These are phyloP conservation scores for Fonsecaea erecta DNA, from an alignment of 2,329 filamentous ascomycete species.

Conservation along the genomic window DNA sequence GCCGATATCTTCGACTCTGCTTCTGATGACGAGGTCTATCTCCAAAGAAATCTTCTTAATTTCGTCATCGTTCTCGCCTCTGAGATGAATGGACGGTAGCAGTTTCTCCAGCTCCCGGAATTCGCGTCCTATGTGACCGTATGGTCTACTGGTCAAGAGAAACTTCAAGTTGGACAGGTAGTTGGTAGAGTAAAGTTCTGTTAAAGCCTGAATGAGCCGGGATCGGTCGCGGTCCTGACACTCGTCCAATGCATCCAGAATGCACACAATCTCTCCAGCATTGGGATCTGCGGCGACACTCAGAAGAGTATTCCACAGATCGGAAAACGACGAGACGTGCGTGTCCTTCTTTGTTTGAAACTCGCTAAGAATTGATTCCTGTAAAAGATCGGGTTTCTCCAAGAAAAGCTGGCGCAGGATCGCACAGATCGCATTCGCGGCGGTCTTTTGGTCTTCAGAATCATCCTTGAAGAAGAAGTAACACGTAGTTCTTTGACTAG, in stretches of 20 bases:
- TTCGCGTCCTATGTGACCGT: slow-evolving; percentile 34
- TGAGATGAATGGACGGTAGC: slow-evolving; percentile 29
- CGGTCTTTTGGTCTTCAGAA: slow-evolving; percentile 39
- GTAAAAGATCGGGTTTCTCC: slow-evolving; percentile 37
- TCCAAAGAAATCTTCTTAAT: slow-evolving; percentile 30
- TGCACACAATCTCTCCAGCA: slow-evolving; percentile 13
- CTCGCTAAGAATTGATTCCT: slow-evolving; percentile 9
- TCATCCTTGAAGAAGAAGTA: slow-evolving; percentile 50
- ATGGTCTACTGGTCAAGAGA: slow-evolving; percentile 41
- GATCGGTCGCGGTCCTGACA: slow-evolving; percentile 19
- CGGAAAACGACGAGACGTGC: not conserved
- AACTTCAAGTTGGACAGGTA: slow-evolving; percentile 31
- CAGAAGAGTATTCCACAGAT: slow-evolving; percentile 23
- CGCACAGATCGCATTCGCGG: slow-evolving; percentile 42
- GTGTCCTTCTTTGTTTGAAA: slow-evolving; percentile 17
- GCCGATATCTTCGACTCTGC: slow-evolving; percentile 25
- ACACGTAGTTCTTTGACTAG: slow-evolving; percentile 36
- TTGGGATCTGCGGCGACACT: slow-evolving; percentile 3
- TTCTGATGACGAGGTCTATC: slow-evolving; percentile 36
- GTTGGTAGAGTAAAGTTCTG: slow-evolving; percentile 5
- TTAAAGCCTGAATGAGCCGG: slow-evolving; percentile 15
- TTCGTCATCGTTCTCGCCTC: slow-evolving; percentile 31
- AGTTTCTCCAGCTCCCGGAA: slow-evolving; percentile 22
- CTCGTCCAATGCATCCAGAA: slow-evolving; percentile 31
- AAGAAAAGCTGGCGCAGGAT: slow-evolving; percentile 47